A percentile compares a stretch with the other conserved stretches of the same genome.
These are phyloP conservation scores for Vachellia pachyceras DNA, from an alignment of 306 rosid genomes.

Conservation along the genomic window DNA sequence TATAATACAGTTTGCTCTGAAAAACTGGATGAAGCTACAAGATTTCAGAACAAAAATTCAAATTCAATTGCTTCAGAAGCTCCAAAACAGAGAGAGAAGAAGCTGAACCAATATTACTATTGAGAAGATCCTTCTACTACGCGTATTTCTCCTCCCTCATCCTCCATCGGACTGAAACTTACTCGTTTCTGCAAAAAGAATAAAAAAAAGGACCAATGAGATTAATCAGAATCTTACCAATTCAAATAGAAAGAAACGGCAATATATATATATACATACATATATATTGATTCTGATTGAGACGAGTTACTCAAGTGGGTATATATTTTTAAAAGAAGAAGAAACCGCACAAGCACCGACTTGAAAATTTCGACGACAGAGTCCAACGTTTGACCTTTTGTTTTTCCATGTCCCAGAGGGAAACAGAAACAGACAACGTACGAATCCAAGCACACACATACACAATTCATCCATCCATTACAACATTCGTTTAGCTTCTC, in stretches of 20 bases:
- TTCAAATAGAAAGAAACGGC: too few relatives aligned
- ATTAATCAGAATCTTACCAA: too few relatives aligned
- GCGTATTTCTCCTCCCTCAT: slow-evolving; percentile 55
- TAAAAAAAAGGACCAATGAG: too few relatives aligned
- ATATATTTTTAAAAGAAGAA: background rate
- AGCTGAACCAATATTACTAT: slow-evolving; percentile 7
- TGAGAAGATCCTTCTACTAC: slow-evolving; percentile 34
- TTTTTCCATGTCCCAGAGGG: background rate
- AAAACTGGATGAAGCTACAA: background rate
- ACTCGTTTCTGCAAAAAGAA: slow-evolving; percentile 83
- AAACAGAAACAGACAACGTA: background rate
- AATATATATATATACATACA: too few relatives aligned
- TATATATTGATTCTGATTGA: background rate
- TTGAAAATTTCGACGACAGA: background rate
- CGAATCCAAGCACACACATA: background rate
- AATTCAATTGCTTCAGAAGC: background rate
- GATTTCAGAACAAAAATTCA: slow-evolving; percentile 1
- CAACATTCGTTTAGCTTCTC: too few relatives aligned
- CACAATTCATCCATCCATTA: background rate
- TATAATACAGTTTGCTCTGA: slow-evolving; percentile 8
- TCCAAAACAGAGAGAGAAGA: background rate
- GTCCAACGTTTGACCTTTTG: background rate
- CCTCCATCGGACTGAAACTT: slow-evolving; percentile 61
- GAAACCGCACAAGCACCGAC: background rate
- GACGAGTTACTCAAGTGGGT: background rate